These are phyloP conservation scores for Geotrichum europaeum DNA, from an alignment of 1,139 yeast species.

Conservation along the genomic window DNA sequence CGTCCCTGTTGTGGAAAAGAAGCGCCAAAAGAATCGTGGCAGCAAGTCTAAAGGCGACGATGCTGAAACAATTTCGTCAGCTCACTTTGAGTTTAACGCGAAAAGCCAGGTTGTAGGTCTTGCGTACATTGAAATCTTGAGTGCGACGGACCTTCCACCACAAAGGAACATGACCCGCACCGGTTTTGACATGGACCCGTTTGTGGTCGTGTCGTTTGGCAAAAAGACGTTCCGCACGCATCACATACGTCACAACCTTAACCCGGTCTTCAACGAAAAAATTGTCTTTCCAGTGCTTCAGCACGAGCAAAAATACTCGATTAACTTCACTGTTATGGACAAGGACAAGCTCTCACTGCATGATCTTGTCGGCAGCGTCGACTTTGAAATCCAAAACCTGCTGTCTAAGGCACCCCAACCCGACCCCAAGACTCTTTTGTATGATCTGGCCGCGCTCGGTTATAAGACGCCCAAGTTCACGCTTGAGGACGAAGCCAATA, in stretches of 20 bases:
- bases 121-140: conserved; percentile 64
- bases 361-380: conserved; percentile 68
- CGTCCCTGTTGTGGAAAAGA: conserved; percentile 3
- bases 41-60: neutral
- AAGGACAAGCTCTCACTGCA: conserved; percentile 77
- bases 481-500: neutral
- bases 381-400: conserved; percentile 48
- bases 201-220: conserved; percentile 85
- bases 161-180: conserved; percentile 44
- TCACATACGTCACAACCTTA: conserved; percentile 74
- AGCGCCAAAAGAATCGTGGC: neutral
- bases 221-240: conserved; percentile 82
- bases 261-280: conserved; percentile 76
- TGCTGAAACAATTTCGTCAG: neutral
- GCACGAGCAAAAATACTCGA: conserved; percentile 57
- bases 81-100: conserved; percentile 31
- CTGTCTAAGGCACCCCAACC: conserved; percentile 36
- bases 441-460: conserved; percentile 22
- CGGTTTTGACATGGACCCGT: conserved; percentile 93
- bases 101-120: conserved; percentile 58
- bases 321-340: conserved; percentile 71
- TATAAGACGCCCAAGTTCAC: neutral
- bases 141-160: conserved; percentile 49
- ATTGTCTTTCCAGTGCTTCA: conserved; percentile 70
- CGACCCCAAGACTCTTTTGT: conserved; percentile 29